These are phyloP conservation scores for Brassica rapa DNA, from an alignment of 345 rosid genomes.

Conservation along the genomic window DNA sequence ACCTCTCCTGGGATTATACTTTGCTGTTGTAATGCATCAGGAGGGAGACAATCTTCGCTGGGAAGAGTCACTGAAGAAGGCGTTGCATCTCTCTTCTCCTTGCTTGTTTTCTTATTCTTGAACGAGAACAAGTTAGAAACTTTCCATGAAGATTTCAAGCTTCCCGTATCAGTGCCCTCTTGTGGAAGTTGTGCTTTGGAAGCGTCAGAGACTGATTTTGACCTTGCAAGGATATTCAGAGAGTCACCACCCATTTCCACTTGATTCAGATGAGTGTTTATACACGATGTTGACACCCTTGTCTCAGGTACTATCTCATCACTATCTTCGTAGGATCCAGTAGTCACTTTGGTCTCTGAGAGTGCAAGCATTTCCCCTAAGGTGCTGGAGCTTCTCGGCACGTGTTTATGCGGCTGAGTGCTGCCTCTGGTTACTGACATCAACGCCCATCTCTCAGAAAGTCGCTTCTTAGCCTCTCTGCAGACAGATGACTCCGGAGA, in stretches of 20 bases:
- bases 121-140: slow-evolving; percentile 87
- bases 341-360: slow-evolving; percentile 62
- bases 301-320: slow-evolving; percentile 46
- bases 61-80: slow-evolving; percentile 40
- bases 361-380: slow-evolving; percentile 99
- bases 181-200: slow-evolving; percentile 47
- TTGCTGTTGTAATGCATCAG: slow-evolving; percentile 38
- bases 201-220: slow-evolving; percentile 71
- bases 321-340: slow-evolving; percentile 46
- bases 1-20: slow-evolving; percentile 58
- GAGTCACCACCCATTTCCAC: slow-evolving; percentile 51
- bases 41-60: slow-evolving; percentile 30
- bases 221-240: slow-evolving; percentile 62
- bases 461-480: slow-evolving; percentile 56
- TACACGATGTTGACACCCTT: slow-evolving; percentile 61
- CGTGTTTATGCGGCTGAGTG: slow-evolving; percentile 57
- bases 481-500: slow-evolving; percentile 89
- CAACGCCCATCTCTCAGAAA: slow-evolving; percentile 96
- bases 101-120: slow-evolving; percentile 61
- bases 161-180: slow-evolving; percentile 56
- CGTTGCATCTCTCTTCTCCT: slow-evolving; percentile 54
- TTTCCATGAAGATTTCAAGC: slow-evolving; percentile 65
- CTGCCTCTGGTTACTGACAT: slow-evolving; percentile 63
- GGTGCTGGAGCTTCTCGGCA: slow-evolving; percentile 73
- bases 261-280: slow-evolving; percentile 43